These are phyloP conservation scores for Nitzschia sp. DNA, from an alignment of 108 stramenopile genomes.

Conservation along the genomic window DNA sequence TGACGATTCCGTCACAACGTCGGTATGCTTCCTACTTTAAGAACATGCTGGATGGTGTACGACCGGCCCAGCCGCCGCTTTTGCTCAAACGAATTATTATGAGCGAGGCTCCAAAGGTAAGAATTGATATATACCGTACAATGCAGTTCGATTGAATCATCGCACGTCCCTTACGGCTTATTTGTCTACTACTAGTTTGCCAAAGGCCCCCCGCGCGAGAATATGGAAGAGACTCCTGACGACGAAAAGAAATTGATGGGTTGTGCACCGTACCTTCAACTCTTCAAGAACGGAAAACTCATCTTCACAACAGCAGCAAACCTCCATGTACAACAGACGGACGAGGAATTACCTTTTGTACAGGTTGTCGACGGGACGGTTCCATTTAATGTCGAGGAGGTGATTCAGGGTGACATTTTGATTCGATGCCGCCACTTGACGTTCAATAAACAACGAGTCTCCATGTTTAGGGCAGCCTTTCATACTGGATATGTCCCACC, in stretches of 20 bases:
- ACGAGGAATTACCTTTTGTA: conserved; percentile 75
- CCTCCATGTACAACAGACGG: conserved; percentile 55
- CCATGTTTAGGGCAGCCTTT: conserved; percentile 97
- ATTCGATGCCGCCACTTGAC: conserved; percentile 92
- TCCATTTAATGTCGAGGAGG: conserved; percentile 69
- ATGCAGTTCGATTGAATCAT: background rate
- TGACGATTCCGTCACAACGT: conserved; percentile 94
- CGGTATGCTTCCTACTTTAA: conserved; percentile 92
- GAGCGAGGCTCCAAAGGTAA: conserved; percentile 88
- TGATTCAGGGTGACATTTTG: conserved; percentile 91
- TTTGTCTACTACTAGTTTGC: conserved; percentile 35
- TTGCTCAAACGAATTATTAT: conserved; percentile 90
- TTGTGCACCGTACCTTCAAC: conserved; percentile 95
- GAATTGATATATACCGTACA: conserved; percentile 16
- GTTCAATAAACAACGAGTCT: conserved; percentile 57
- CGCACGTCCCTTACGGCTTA: background rate
- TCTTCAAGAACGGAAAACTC: conserved; percentile 92
- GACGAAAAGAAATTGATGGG: conserved; percentile 55
- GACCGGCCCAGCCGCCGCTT: conserved; percentile 81
- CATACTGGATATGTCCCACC: conserved; percentile 93
- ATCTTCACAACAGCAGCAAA: conserved; percentile 82
- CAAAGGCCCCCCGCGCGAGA: conserved; percentile 35
- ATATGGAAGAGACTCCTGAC: conserved; percentile 37
- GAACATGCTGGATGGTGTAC: conserved; percentile 81
- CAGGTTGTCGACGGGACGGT: conserved; percentile 57